Evolutionary conservation across 495 filamentous ascomycete species (phyloP).

Genomic region (Trichoderma parareesei): DNA sequence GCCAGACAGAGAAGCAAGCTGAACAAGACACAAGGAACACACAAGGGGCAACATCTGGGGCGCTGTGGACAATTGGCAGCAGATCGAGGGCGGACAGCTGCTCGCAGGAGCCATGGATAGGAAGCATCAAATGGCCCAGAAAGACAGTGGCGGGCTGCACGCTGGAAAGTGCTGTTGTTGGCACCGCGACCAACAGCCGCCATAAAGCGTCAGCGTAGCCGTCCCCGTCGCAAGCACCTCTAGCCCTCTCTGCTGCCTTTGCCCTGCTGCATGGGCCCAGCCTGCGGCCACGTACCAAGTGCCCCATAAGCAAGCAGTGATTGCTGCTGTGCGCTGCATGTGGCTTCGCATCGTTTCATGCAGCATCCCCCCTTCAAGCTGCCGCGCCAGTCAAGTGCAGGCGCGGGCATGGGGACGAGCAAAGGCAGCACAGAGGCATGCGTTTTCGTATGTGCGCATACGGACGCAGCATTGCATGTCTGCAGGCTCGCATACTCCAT

Average conservation of each 20-base stretch:
- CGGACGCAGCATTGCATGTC: constrained; percentile 6
- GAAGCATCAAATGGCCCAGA: background rate
- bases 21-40: background rate
- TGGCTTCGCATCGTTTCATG: constrained; percentile 5
- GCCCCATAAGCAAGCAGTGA: background rate
- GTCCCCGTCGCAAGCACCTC: too few species aligned
- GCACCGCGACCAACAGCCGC: background rate
- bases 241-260: too few species aligned
- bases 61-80: background rate
- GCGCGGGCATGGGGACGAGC: background rate
- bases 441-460: background rate
- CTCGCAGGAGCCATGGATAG: background rate
- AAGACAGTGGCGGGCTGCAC: background rate
- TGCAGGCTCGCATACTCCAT: constrained; percentile 4
- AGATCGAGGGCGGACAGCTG: background rate
- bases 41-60: too few species aligned
- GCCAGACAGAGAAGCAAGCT: background rate
- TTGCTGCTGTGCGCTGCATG: too few species aligned
- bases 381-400: constrained; percentile 2
- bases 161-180: background rate
- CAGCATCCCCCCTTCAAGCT: background rate
- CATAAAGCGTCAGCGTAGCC: background rate
- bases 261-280: background rate
- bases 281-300: background rate
- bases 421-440: background rate